A percentile compares a stretch with the other conserved stretches of the same genome.
Evolutionary conservation across 1,284 basidiomycete species (phyloP).

Genomic region (Cronartium quercuum): DNA sequence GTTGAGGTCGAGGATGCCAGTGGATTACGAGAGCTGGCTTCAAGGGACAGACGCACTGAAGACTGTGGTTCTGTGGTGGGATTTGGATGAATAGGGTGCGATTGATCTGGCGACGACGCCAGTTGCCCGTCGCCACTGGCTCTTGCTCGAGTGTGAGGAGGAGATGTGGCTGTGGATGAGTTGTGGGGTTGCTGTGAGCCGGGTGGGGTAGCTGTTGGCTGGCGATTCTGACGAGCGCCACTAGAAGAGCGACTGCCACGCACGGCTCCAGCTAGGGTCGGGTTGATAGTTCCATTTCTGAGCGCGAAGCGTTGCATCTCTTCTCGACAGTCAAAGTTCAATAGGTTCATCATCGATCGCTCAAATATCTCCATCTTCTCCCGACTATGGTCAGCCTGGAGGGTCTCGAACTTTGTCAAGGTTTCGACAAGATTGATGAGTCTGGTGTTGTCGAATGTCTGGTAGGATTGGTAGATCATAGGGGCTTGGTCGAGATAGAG

Average conservation of each 20-base stretch:
- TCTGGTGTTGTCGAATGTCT: conserved; percentile 7
- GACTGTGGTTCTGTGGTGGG: no score
- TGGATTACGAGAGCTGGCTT: not conserved
- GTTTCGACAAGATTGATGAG: conserved; percentile 7
- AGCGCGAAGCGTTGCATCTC: conserved; percentile 17
- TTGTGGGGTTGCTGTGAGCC: not conserved
- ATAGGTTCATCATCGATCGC: not conserved
- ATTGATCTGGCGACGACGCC: not conserved
- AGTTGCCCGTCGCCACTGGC: not conserved
- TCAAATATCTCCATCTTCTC: conserved; percentile 13
- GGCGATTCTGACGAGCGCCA: not conserved
- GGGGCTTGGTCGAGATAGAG: not conserved
- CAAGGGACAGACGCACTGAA: no score
- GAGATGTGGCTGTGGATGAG: not conserved
- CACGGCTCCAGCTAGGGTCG: not conserved
- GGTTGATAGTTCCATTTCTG: not conserved
- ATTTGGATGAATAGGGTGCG: no score
- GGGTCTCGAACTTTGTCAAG: conserved; percentile 12
- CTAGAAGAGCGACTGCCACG: not conserved
- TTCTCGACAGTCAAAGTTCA: conserved; percentile 4
- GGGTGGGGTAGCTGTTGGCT: not conserved
- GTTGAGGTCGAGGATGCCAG: not conserved
- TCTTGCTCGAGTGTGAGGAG: not conserved
- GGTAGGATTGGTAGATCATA: not conserved
- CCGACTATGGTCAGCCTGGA: conserved; percentile 9